Evolutionary conservation across 2,329 filamentous ascomycete genomes (phyloP), one percentile per base, ranked within the genome.

Genomic region (Aaosphaeria pasadenensis): DNA sequence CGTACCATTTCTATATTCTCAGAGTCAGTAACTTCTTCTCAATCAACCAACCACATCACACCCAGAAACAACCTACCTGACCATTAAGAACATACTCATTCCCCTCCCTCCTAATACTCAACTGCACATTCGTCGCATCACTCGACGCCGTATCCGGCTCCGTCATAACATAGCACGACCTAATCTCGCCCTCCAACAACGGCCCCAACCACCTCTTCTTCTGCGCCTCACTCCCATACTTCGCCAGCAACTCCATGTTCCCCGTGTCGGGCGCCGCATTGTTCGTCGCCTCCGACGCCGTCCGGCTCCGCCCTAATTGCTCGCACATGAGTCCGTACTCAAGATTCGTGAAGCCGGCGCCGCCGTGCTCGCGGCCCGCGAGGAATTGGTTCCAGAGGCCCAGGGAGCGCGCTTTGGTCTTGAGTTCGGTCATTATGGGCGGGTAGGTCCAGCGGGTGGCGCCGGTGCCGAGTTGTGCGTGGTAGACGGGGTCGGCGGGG

Each of bases 291-390:
- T 60, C 60, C 5, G 54, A 59, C 3, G 90, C 91, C 52, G 84
- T 77, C 63, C 81, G 79, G 54, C 88, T 94, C 74, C 88, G 90
- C 52, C 92, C 92, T 56, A 96, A 79, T 74, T 88, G 87, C 75
- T 96, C 92, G 30, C 91, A 92, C 90, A 96, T 96, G 62, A 96
- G 76, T n/a, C 90, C 92, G 67, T 96, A 96, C 73, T 96, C 92
- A 51, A 96, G 79, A 73, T 96, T 96, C 43, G 84, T 89, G 77
- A 89, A 96, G 39, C 91, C 92, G 7, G 91, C 89, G 1, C 89
- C 94, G 74, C 96, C 88, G 69, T 86, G 88, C 79, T 95, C 96
- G 75, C 96, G 90, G 58, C 86, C 91, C 52, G 91, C 88, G 56
- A 97, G 75, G 77, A 97, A 97, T 85, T 96, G 87, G 74, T 97